phyloP scores from a whole-genome alignment of 257 asterid genomes.

The Nicotiana sylvestris region DNA sequence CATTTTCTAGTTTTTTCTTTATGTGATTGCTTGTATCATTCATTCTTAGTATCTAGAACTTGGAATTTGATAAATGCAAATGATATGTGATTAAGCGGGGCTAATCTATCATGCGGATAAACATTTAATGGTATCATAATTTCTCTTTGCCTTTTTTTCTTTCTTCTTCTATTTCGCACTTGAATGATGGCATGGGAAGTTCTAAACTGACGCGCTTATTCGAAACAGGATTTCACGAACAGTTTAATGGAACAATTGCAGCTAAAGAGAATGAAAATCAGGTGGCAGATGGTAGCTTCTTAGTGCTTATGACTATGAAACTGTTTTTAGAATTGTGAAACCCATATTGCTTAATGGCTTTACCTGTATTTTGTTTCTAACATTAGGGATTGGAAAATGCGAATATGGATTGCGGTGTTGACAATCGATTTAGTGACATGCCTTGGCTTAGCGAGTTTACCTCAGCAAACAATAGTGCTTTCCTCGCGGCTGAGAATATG shows the following conservation, averaged over 20 bases:
- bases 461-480: conserved; percentile 37
- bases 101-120: background rate
- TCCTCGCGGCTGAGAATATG: conserved; percentile 37
- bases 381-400: conserved; percentile 44
- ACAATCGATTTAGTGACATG: conserved; percentile 32
- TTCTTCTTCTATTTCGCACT: conserved; percentile 16
- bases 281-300: conserved; percentile 79
- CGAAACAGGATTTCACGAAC: conserved; percentile 37
- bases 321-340: conserved; percentile 18
- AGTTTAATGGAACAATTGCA: conserved; percentile 48
- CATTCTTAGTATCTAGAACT: background rate
- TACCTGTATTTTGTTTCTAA: conserved; percentile 13
- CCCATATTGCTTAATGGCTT: conserved; percentile 15
- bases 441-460: conserved; percentile 47
- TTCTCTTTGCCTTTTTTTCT: background rate
- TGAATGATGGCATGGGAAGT: conserved; percentile 17
- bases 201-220: conserved; percentile 28
- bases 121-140: background rate
- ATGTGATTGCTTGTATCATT: background rate
- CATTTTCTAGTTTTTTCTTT: background rate
- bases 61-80: background rate
- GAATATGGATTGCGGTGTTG: conserved; percentile 48
- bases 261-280: conserved; percentile 44
- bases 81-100: background rate
- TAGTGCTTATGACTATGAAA: conserved; percentile 28